These are phyloP conservation scores for Nemania sp. DNA, from an alignment of 2,329 filamentous ascomycete species.

Conservation along the genomic window DNA sequence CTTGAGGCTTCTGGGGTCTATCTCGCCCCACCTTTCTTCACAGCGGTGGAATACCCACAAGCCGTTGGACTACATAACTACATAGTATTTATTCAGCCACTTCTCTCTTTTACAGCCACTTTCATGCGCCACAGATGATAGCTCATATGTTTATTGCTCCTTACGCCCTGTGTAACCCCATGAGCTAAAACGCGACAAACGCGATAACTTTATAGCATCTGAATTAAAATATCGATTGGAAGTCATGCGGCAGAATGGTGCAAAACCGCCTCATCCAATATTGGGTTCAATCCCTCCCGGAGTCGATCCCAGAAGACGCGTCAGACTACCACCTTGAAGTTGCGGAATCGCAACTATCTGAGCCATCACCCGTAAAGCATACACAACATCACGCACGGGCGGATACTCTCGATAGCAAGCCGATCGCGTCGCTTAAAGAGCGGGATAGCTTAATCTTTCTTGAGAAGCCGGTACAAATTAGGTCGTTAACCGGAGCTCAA, in stretches of 20 bases:
- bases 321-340: background rate
- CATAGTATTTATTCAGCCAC: too few species aligned
- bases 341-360: background rate
- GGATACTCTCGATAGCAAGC: background rate
- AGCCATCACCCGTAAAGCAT: background rate
- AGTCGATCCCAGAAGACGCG: background rate
- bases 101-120: too few species aligned
- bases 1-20: constrained; percentile 28
- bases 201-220: background rate
- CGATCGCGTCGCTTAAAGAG: background rate
- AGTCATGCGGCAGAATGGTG: background rate
- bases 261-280: background rate
- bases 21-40: constrained; percentile 20
- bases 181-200: background rate
- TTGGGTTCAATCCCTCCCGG: background rate
- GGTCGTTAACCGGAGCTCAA: background rate
- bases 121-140: too few species aligned
- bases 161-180: too few species aligned
- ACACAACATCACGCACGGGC: background rate
- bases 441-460: background rate
- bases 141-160: too few species aligned
- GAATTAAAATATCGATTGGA: background rate
- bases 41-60: too few species aligned
- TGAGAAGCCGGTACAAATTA: background rate
- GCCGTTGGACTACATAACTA: too few species aligned